Evolutionary conservation across 345 rosid species (phyloP).

Genomic region (Eucalyptus cloeziana): DNA sequence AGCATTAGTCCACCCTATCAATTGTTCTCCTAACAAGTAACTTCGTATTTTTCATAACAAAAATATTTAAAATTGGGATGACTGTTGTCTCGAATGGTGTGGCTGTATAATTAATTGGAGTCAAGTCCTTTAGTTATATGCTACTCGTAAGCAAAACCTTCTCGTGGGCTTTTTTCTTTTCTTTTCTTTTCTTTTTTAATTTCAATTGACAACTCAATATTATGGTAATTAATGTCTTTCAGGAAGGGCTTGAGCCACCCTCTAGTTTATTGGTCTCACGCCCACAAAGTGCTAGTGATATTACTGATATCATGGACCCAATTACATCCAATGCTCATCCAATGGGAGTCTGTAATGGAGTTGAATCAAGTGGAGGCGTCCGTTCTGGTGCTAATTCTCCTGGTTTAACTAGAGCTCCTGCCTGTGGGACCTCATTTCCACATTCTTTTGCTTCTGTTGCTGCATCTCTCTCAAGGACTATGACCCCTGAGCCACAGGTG

Average conservation of each 20-base stretch:
- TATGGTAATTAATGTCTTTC: constrained; percentile 1
- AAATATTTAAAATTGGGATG: background rate
- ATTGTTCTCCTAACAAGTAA: background rate
- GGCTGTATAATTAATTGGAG: background rate
- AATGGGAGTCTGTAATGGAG: constrained; percentile 31
- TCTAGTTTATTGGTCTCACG: constrained; percentile 45
- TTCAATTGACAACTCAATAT: background rate
- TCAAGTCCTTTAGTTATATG: background rate
- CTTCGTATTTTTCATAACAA: background rate
- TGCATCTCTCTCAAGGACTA: constrained; percentile 55
- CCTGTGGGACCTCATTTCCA: constrained; percentile 12
- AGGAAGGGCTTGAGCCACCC: constrained; percentile 71
- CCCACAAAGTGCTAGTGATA: constrained; percentile 64
- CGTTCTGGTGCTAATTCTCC: constrained; percentile 33
- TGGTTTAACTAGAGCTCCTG: constrained; percentile 20
- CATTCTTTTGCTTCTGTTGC: constrained; percentile 37
- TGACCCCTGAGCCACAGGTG: constrained; percentile 57
- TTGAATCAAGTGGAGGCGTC: constrained; percentile 28
- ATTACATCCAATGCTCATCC: constrained; percentile 12
- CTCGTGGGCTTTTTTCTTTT: background rate
- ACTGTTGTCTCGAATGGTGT: background rate
- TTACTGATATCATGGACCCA: constrained; percentile 39
- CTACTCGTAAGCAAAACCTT: background rate
- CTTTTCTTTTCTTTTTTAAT: background rate
- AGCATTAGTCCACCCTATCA: background rate